Evolutionary conservation across 202 grass and related monocot genomes (phyloP).

Genomic region (Setaria italica): DNA sequence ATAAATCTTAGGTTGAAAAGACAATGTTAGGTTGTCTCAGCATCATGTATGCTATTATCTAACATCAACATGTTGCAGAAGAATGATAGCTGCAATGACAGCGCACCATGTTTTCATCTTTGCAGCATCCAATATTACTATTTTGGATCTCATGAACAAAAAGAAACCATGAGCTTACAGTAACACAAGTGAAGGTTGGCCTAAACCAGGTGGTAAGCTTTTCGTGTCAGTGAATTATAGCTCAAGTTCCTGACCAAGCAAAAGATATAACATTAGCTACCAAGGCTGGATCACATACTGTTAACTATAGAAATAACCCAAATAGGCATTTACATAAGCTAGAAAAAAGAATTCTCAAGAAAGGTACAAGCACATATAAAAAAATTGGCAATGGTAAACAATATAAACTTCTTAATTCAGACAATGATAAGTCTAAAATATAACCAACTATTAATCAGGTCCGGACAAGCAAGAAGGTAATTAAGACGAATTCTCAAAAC

Average conservation of each 20-base stretch:
- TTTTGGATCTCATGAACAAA: conserved; percentile 24
- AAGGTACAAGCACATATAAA: background rate
- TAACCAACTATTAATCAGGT: too few species aligned
- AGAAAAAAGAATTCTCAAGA: background rate
- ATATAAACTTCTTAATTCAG: too few species aligned
- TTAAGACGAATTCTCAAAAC: too few species aligned
- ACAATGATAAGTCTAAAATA: too few species aligned
- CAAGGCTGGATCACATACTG: background rate
- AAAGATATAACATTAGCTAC: conserved; percentile 26
- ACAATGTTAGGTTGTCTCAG: conserved; percentile 7
- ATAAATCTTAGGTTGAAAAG: background rate
- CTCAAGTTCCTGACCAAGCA: conserved; percentile 85
- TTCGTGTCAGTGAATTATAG: conserved; percentile 88
- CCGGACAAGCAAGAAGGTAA: too few species aligned
- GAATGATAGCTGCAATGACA: background rate
- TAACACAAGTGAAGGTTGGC: conserved; percentile 70
- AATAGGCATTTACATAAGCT: conserved; percentile 1
- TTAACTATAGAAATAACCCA: background rate
- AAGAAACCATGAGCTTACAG: conserved; percentile 69
- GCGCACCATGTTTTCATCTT: background rate
- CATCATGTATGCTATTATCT: background rate
- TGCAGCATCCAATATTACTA: background rate
- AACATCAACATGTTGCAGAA: background rate
- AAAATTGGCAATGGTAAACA: background rate
- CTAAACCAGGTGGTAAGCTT: conserved; percentile 80